Evolutionary conservation across 2,329 filamentous ascomycete species (phyloP), one percentile per base, ranked within the genome.

Genomic region (Pestalotiopsis sp.): DNA sequence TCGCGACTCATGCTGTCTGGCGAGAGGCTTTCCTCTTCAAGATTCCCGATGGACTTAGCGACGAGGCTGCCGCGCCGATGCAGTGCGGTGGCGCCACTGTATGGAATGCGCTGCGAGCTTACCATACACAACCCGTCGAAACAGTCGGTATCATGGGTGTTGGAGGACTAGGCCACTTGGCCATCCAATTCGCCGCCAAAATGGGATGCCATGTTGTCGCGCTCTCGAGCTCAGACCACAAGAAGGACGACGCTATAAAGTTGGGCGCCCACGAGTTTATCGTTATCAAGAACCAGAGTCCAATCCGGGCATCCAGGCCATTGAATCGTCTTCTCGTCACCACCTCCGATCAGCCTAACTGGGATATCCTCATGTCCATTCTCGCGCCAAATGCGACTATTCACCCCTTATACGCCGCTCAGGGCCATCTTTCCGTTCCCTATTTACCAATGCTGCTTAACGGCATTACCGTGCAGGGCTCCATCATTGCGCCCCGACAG

Each of bases 181-280:
- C 89, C 5, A 90, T 92, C 69, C 88, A 91, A 75, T 91, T 90
- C 73, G 89, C 89, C 0, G 80, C 84, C 55, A 90, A 90, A 81
- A 89, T 91, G 86, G 90, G 90, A 35, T 89, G 84, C 78, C 82
- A 86, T 39, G 88, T 91, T 13, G 84, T 90, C 44, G 90, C 91
- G 9, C 84, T 92, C 70, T 89, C 86, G 1, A 83, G 86, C 9
- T 85, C 83, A 2, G 86, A 90, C 67, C 82, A 79, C 73, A 93
- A 93, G 83, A 86, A 86, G 75, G 85, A 88, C 0, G 89, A 91
- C 75, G 88, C 89, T 0, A 76, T 85, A 74, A 78, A 80, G 65
- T 80, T 91, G 2, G 89, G 89, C 13, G 89, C 89, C 0, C 81
- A 77, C 20, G 87, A 91, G 72, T 91, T 91, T 78, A 78, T 89